Conservation (phyloP, 371 early-diverging fungal species). For the Smittium culicis region DNA sequence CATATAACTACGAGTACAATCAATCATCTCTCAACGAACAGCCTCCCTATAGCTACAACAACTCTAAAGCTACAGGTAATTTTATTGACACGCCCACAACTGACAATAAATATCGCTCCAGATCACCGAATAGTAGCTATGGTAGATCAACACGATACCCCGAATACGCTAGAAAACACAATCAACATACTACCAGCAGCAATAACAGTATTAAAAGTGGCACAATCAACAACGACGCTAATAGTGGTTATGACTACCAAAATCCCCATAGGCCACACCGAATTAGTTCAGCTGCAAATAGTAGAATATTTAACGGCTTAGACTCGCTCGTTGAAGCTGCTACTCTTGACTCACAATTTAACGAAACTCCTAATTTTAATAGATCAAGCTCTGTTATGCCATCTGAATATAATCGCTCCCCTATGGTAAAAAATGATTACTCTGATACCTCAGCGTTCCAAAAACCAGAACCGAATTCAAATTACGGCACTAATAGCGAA, state of each 20-base stretch:
- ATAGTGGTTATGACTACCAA: no score
- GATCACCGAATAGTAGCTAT: neutral
- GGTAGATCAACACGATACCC: neutral
- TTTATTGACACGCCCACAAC: neutral
- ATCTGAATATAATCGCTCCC: neutral
- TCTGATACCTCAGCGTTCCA: neutral
- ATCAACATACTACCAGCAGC: neutral
- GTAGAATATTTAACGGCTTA: neutral
- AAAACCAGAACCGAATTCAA: neutral
- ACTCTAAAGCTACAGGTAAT: neutral
- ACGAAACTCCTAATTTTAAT: neutral
- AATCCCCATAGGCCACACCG: neutral
- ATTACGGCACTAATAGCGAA: neutral
- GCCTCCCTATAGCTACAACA: neutral
- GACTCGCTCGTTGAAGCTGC: conserved; percentile 5
- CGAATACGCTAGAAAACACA: neutral
- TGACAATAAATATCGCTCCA: neutral
- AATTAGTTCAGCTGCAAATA: neutral
- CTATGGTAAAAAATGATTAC: neutral
- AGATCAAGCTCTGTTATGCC: neutral
- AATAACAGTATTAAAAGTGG: no score
- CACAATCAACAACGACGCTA: no score
- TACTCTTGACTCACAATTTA: neutral
- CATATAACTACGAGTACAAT: neutral
- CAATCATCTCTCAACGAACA: neutral